phyloP scores from a whole-genome alignment of 352 stramenopile species.

The Phytophthora sp. region DNA sequence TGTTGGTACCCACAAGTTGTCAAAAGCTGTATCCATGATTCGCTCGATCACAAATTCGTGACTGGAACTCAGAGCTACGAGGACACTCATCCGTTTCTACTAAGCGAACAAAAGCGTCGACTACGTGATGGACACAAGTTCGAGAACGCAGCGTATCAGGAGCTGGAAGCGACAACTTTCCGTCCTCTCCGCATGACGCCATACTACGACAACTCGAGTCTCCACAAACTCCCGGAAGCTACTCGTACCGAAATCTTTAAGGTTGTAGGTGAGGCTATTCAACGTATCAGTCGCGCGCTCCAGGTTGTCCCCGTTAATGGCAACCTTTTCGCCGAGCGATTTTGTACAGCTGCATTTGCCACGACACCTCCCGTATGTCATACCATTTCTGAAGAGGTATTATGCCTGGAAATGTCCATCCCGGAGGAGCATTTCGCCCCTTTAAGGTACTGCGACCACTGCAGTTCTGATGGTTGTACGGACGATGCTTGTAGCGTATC shows the following conservation, averaged over 20 bases:
- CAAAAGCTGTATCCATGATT: conserved; percentile 37
- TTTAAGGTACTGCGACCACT: conserved; percentile 49
- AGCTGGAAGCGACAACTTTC: too few relatives aligned
- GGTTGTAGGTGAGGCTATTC: conserved; percentile 60
- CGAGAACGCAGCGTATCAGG: conserved; percentile 13
- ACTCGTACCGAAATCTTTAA: conserved; percentile 44
- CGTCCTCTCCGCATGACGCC: conserved; percentile 65
- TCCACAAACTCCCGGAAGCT: conserved; percentile 38
- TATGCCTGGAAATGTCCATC: conserved; percentile 77
- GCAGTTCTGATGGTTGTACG: conserved; percentile 40
- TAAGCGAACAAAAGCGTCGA: conserved; percentile 13
- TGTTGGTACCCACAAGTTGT: background rate
- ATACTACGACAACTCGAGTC: conserved; percentile 63
- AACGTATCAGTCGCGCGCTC: conserved; percentile 45
- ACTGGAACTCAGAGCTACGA: conserved; percentile 26
- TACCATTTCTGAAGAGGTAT: conserved; percentile 43
- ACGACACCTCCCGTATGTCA: conserved; percentile 57
- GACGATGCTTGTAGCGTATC: conserved; percentile 40
- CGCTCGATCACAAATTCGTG: conserved; percentile 24
- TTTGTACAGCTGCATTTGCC: conserved; percentile 52
- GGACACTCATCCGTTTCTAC: conserved; percentile 23
- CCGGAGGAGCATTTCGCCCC: conserved; percentile 57
- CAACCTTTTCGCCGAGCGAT: conserved; percentile 59
- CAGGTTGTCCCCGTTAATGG: conserved; percentile 65
- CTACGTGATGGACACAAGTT: background rate